These are phyloP conservation scores for Ogataea siamensis DNA, from an alignment of 805 yeast species.

Conservation along the genomic window DNA sequence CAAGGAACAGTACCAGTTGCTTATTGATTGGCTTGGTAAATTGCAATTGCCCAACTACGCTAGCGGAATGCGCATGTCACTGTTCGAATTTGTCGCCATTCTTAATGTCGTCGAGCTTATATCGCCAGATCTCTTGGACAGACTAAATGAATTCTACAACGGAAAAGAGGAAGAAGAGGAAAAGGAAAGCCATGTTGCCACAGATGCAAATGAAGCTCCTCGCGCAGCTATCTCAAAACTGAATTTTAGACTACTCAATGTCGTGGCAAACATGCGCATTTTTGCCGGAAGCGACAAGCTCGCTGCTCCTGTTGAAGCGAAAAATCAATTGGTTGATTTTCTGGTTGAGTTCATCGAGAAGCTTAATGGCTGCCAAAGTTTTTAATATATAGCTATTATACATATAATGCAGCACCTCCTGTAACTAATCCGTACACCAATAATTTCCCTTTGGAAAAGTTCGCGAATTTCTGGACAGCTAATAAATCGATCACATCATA, in stretches of 20 bases:
- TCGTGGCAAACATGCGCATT: conserved; percentile 32
- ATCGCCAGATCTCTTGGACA: conserved; percentile 17
- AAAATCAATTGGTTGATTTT: conserved; percentile 26
- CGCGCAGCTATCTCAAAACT: conserved; percentile 23
- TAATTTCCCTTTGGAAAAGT: neutral
- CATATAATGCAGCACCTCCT: neutral
- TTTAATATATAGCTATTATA: conserved; percentile 7
- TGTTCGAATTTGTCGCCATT: conserved; percentile 29
- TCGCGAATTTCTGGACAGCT: conserved; percentile 20
- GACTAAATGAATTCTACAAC: conserved; percentile 11
- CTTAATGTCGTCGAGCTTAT: conserved; percentile 23
- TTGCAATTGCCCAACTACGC: conserved; percentile 27
- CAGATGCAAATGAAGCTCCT: conserved; percentile 8
- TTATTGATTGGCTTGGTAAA: conserved; percentile 26
- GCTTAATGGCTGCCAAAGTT: conserved; percentile 23
- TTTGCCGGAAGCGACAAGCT: conserved; percentile 27
- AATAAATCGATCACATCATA: conserved; percentile 8
- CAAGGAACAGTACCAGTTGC: conserved; percentile 13
- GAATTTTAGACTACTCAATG: conserved; percentile 28
- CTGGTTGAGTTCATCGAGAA: conserved; percentile 25
- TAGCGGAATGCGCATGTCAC: conserved; percentile 23
- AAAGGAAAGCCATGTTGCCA: conserved; percentile 4
- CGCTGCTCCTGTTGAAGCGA: conserved; percentile 13
- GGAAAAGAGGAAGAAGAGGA: conserved; percentile 1
- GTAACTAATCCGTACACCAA: conserved; percentile 7